Base-by-base conservation (phyloP, 2,329 filamentous ascomycete genomes). In the Trichoderma cornu-damae region DNA sequence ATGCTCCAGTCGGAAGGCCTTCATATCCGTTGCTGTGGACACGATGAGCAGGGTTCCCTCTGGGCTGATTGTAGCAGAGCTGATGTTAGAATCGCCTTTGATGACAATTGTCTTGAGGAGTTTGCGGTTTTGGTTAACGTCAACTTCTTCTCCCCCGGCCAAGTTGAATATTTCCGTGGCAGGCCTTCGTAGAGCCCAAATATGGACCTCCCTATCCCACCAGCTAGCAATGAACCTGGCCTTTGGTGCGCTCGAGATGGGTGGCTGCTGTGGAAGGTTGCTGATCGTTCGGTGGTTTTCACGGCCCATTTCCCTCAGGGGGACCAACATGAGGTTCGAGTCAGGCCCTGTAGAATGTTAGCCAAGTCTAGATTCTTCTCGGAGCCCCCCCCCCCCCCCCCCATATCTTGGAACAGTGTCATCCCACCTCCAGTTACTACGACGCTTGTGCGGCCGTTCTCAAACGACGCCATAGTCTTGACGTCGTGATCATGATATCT, bases 401-500 rank as follows among this genome's bases (percentile, higher is more conserved):
- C 12, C 7, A 14, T 6, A 14, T 6, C n/a, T 59, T 40, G 20
- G 18, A 26, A 24, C 2, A 4, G 1, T 7, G 20, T 53, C 2
- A 26, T 69, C 79, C 72, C 77, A 89, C 91, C 94, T 82, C 94
- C 94, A 61, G 93, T 95, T 14, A 96, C 89, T 9, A 96, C 79
- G 56, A 97, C 85, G 67, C 90, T 97, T 67, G 96, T 83, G 49
- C 84, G 84, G 50, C 82, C 85, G 52, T 87, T 87, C 71, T 99
- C 94, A 62, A 93, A 97, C 0, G 89, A 86, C 32, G 91, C 89
- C 84, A 97, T 89, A 1, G 90, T 84, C 75, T 97, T 97, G 66
- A 97, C 91, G 74, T 99, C 94, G 71, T 97, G 92, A 44, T 87
- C 84, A 69, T 99, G 94, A 68, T 93, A 92, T 67, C 90, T 82